These are phyloP conservation scores for Prunus padus DNA, from an alignment of 306 rosid species.

Conservation along the genomic window DNA sequence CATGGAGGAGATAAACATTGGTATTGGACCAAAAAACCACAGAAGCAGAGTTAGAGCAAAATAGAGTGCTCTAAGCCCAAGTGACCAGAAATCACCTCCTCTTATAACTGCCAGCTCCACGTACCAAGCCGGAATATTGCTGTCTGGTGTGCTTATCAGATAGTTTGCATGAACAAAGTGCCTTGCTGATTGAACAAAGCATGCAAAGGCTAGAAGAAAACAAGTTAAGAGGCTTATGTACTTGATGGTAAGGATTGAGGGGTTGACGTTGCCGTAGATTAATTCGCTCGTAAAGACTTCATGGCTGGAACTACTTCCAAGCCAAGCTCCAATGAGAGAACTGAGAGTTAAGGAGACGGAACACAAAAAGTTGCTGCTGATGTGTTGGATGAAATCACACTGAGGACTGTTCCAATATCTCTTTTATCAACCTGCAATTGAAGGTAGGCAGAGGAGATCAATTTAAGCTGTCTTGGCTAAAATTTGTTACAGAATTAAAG, in stretches of 20 bases:
- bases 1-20: conserved; percentile 62
- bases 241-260: conserved; percentile 50
- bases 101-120: conserved; percentile 66
- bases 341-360: conserved; percentile 60
- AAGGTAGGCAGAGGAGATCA: not conserved
- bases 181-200: conserved; percentile 73
- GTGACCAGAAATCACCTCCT: conserved; percentile 75
- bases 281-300: conserved; percentile 39
- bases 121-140: conserved; percentile 41
- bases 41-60: conserved; percentile 66
- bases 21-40: conserved; percentile 92
- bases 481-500: not conserved
- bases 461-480: no score
- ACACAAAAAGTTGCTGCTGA: conserved; percentile 63
- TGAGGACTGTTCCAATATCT: conserved; percentile 40
- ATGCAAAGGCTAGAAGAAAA: conserved; percentile 68
- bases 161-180: conserved; percentile 79
- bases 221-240: conserved; percentile 57
- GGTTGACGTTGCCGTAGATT: conserved; percentile 58
- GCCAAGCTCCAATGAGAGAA: conserved; percentile 78
- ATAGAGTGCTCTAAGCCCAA: conserved; percentile 72
- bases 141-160: conserved; percentile 59
- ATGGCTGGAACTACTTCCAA: conserved; percentile 41
- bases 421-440: conserved; percentile 44
- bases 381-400: conserved; percentile 59